Evolutionary conservation across 2,329 filamentous ascomycete species (phyloP), one percentile per base, ranked within the genome.

Genomic region (Claviceps sp.): DNA sequence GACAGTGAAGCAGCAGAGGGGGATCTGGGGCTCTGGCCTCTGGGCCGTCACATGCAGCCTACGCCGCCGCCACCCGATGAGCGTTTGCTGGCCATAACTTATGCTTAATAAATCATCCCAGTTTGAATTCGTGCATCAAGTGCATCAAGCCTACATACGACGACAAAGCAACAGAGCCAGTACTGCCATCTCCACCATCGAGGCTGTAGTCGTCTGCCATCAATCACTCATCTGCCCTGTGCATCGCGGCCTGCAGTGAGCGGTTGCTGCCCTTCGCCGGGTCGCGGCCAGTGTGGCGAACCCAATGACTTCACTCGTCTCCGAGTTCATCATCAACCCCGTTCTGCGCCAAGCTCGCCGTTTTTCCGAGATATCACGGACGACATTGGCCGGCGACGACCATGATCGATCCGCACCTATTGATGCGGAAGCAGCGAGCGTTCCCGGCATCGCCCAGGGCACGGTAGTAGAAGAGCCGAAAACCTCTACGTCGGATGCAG

Each of bases 321-420:
- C 79, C 61, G 77, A 82, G 54, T 82, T 82, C 63, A 68, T 83
- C 59, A 80, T 83, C 65, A 82, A 82, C 55, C 80, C 81, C 53
- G 79, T 83, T 60, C 67, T 83, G 58, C 78, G 80, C 63, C 80
- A 83, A 66, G 80, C 80, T 60, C 78, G 79, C 55, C 78, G 79
- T 56, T 77, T 84, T 61, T 83, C 81, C 47, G 71, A 72, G 59
- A 71, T 71, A 53, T 72, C 70, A 34, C 65, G 69, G 51, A 62
- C 68, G 23, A 68, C 64, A 56, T 58, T 71, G 58, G 54, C 58
- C 60, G 62, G 61, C 56, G 66, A 65, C 57, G 61, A 62, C 58
- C 65, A 65, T 56, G 58, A 61, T 20, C 46, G 59, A 34, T 50
- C 43, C 7, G 38, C 48, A n/a, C 23, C 62, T 29, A 52, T 54